A percentile compares a stretch with the other conserved stretches of the same genome.
Conservation (phyloP, 2,329 filamentous ascomycete genomes). For the Zasmidium angulare region DNA sequence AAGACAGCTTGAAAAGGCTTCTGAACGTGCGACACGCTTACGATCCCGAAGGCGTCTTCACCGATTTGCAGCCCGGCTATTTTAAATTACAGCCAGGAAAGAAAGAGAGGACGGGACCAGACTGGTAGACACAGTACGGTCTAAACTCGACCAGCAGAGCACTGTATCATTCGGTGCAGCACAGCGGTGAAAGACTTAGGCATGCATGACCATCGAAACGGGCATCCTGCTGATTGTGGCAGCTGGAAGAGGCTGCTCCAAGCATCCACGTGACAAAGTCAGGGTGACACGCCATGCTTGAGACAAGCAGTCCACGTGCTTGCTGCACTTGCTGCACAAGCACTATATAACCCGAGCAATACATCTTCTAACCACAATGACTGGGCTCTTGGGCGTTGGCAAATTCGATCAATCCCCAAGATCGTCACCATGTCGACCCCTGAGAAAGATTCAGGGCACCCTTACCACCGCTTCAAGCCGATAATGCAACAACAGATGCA, state of each 20-base stretch:
- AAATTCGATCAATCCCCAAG: background rate
- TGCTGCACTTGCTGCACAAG: background rate
- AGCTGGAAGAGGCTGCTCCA: background rate
- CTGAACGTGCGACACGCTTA: constrained; percentile 6
- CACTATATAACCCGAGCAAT: background rate
- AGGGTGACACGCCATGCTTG: background rate
- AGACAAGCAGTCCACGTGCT: background rate
- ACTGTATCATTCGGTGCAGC: too few relatives aligned
- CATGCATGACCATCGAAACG: background rate
- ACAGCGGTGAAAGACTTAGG: background rate
- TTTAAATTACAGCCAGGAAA: constrained; percentile 8
- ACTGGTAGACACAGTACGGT: background rate
- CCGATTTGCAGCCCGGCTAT: constrained; percentile 10
- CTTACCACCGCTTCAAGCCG: too few relatives aligned
- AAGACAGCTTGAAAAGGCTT: constrained; percentile 1
- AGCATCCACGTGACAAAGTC: background rate
- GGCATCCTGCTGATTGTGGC: background rate
- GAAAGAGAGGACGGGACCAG: background rate
- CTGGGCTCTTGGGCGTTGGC: background rate
- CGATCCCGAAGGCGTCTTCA: constrained; percentile 7
- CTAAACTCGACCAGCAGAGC: too few relatives aligned
- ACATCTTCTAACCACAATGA: background rate
- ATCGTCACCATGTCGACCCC: background rate
- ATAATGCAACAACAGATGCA: background rate
- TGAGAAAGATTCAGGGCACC: too few relatives aligned